Base-by-base conservation (phyloP, 805 yeast genomes). In the Pichia nanzhaoensis region DNA sequence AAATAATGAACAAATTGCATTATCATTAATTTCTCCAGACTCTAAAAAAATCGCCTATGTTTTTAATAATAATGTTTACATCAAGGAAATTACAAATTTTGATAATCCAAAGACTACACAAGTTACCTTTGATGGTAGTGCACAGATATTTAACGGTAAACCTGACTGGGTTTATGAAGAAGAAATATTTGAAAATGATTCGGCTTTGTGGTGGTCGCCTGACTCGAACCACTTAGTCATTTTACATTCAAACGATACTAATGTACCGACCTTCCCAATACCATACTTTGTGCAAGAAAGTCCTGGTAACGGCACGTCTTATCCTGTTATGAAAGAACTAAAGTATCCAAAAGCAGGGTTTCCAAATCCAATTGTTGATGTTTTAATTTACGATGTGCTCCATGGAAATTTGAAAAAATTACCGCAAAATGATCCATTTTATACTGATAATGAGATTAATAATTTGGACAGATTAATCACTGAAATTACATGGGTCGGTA, bases 161-260 rank as follows among this genome's bases (percentile, higher is more conserved):
- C 95, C 96, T 0, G 96, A 88, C 58, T 88, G 96, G 96, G 95
- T 87, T 7, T 88, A 88, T 54, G 96, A 89, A 58, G 96, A 88
- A 54, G 96, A 88, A 62, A 93, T 88, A 1, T 73, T 84, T 43
- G 78, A 77, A 31, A 73, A 77, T 20, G 88, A 82, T 54, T 64
- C 72, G 19, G 86, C 90, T 0, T 53, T 87, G 39, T 88, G 95
- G 95, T 89, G 96, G 96, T 82, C 95, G 5, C 86, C 86, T 8
- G 63, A 69, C 35, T 89, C 91, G 12, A 66, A 73, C n/a, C 73
- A 69, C 54, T 58, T 89, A 37, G 74, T 88, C 0, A 82, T 76
- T 50, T 62, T 84, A 53, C 72, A 79, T 46, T 76, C 84, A 32
- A 81, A 88, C 60, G 95, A 89, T 55, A 74, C 91, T 1, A 57